Evolutionary conservation across 2,329 filamentous ascomycete species (phyloP).

Genomic region (Rasamsonia emersonii): DNA sequence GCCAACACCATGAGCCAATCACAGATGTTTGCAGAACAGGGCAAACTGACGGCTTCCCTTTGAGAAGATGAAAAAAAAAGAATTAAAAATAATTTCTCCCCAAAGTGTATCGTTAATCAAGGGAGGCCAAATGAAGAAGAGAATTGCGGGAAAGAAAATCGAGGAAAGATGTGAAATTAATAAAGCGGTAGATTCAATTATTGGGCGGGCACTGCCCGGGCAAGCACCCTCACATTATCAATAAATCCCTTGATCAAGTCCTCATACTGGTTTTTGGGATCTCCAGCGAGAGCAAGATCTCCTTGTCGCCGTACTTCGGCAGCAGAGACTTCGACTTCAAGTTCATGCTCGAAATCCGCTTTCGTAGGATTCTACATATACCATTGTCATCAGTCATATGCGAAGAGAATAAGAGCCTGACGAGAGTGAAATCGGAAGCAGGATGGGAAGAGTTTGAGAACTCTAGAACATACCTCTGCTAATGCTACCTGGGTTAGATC

Average conservation of each 20-base stretch:
- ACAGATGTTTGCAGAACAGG: too few species aligned
- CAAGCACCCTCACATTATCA: constrained; percentile 40
- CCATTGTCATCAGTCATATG: constrained; percentile 6
- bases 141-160: constrained; percentile 11
- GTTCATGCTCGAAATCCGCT: constrained; percentile 39
- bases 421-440: not conserved
- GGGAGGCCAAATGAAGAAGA: constrained; percentile 1
- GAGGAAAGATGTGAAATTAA: constrained; percentile 9
- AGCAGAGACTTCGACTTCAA: constrained; percentile 41
- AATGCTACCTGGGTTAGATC: constrained; percentile 84
- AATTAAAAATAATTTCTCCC: too few species aligned
- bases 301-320: constrained; percentile 38
- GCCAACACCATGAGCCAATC: too few species aligned
- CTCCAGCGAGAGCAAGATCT: constrained; percentile 29
- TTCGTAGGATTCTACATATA: constrained; percentile 19
- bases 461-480: constrained; percentile 31
- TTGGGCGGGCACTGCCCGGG: constrained; percentile 28
- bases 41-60: too few species aligned
- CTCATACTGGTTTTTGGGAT: constrained; percentile 36
- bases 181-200: constrained; percentile 11
- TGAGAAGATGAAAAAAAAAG: too few species aligned
- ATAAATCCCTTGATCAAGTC: constrained; percentile 40
- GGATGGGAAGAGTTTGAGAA: not conserved
- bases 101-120: too few species aligned
- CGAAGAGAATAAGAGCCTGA: constrained; percentile 1